phyloP scores from a whole-genome alignment of 148 eudicot genomes.

The Pharnaceum exiguum region DNA sequence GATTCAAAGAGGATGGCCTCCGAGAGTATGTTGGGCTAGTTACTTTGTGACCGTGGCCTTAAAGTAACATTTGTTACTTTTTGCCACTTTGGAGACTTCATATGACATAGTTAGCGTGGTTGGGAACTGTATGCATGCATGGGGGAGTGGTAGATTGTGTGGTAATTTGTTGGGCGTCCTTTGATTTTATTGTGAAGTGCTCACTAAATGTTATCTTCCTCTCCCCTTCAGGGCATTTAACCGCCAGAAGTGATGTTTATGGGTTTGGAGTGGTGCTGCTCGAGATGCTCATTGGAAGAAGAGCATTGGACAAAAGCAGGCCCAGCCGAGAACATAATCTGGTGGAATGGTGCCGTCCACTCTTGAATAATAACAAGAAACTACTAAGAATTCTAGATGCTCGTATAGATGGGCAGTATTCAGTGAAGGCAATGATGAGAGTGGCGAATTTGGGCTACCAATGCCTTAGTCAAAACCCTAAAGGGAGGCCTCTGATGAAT shows the following conservation, averaged over 20 bases:
- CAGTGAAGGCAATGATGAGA: conserved; percentile 50
- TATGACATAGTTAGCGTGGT: no score
- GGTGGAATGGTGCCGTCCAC: conserved; percentile 84
- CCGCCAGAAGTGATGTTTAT: conserved; percentile 81
- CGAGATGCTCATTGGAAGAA: conserved; percentile 82
- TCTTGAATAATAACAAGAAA: conserved; percentile 69
- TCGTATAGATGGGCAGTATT: conserved; percentile 79
- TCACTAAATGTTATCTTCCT: no score
- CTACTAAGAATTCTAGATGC: conserved; percentile 60
- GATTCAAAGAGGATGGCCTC: no score
- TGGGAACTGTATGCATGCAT: no score
- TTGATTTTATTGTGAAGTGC: no score
- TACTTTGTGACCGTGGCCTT: no score
- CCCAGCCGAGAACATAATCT: conserved; percentile 77
- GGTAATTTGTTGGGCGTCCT: no score
- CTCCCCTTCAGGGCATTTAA: conserved; percentile 58
- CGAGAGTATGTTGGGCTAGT: no score
- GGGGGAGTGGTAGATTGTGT: no score
- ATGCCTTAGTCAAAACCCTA: conserved; percentile 84
- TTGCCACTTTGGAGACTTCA: no score
- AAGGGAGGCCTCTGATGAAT: conserved; percentile 77
- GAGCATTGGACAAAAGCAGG: conserved; percentile 74
- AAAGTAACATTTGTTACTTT: no score
- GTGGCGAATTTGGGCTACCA: conserved; percentile 72
- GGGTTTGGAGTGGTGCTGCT: conserved; percentile 85